Base-by-base conservation (phyloP, 768 basidiomycete genomes). In the Lactarius psammicola region DNA sequence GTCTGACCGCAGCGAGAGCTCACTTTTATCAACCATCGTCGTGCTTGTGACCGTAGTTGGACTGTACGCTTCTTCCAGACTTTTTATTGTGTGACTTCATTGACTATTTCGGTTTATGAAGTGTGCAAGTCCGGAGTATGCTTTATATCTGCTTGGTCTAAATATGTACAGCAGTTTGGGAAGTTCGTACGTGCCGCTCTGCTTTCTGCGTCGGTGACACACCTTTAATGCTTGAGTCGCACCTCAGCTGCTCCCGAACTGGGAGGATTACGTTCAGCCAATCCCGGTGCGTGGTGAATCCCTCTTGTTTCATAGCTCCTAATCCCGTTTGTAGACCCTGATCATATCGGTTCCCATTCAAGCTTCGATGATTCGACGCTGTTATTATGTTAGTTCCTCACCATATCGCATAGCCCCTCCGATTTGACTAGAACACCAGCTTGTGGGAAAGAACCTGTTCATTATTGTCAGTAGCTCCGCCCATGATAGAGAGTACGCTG, bases 301-400 rank as follows among this genome's bases (percentile, higher is more conserved):
- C 20, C 28, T 4, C 46, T 40, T 56, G 10, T 26, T n/a, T 13
- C 17, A n/a, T 18, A 23, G 51, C n/a, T 23, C 59, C 46, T 60
- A 42, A 66, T 26, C 11, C 4, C 36, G 10, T 57, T 42, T 23
- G 17, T 30, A 66, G 65, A 51, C 55, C 17, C 44, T 51, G n/a
- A 0, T 51, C 36, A 61, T 61, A 20, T 26, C 65, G 13, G 28
- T 26, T 38, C 65, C 65, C 4, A 49, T 66, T 26, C 65, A 66
- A 3, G 36, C 46, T 13, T 38, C 51, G 36, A 61, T 66, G 59
- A 51, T 66, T 31, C 49, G 60, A 38, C 65, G 65, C 8, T 66
- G 65, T 31, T 62, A 66, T 57, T 17, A 66, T 42, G 65, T 66
- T 44, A 23, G 65, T 62, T 17, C 33, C 31, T 4, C 9, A 26